A percentile compares a stretch with the other conserved stretches of the same genome.
Conservation (phyloP, 2,329 filamentous ascomycete species). For the Graphilbum ipis-grandicollis region DNA sequence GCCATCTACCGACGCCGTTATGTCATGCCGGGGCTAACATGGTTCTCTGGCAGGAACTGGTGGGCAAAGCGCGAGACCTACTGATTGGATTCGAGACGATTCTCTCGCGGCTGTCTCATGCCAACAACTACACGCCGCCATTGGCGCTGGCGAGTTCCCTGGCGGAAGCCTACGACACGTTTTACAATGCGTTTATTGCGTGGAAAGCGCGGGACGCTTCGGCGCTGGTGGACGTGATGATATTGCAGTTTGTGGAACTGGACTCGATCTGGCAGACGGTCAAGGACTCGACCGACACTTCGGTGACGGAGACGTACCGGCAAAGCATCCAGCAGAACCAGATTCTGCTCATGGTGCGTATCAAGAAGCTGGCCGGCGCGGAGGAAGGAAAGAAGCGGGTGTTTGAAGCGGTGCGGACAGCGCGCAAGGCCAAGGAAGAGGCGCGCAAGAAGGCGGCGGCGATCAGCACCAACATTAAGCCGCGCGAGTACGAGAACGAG, state of each 20-base stretch:
- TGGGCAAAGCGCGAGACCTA: slow-evolving; percentile 61
- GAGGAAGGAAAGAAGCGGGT: slow-evolving; percentile 57
- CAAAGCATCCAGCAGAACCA: slow-evolving; percentile 71
- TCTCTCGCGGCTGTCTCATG: slow-evolving; percentile 44
- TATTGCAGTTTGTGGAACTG: slow-evolving; percentile 71
- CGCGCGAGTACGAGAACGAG: slow-evolving; percentile 49
- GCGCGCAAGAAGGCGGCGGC: slow-evolving; percentile 42
- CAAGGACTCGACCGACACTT: slow-evolving; percentile 57
- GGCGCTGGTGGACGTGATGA: slow-evolving; percentile 65
- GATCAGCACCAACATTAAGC: slow-evolving; percentile 44
- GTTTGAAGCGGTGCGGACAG: slow-evolving; percentile 56
- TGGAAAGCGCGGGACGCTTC: slow-evolving; percentile 73
- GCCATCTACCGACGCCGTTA: too few species aligned
- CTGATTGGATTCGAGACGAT: slow-evolving; percentile 64
- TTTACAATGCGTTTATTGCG: slow-evolving; percentile 62
- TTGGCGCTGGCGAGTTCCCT: slow-evolving; percentile 44
- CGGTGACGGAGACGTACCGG: slow-evolving; percentile 58
- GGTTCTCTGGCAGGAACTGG: slow-evolving; percentile 41
- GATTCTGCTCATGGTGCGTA: slow-evolving; percentile 59
- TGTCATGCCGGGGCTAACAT: not conserved
- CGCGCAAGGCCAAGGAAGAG: slow-evolving; percentile 37
- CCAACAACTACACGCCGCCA: slow-evolving; percentile 51
- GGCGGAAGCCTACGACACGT: slow-evolving; percentile 53
- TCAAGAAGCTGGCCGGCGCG: slow-evolving; percentile 59
- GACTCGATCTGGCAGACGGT: slow-evolving; percentile 73